phyloP scores from a whole-genome alignment of 2,329 filamentous ascomycete genomes.

The Tetracladium maxilliforme region DNA sequence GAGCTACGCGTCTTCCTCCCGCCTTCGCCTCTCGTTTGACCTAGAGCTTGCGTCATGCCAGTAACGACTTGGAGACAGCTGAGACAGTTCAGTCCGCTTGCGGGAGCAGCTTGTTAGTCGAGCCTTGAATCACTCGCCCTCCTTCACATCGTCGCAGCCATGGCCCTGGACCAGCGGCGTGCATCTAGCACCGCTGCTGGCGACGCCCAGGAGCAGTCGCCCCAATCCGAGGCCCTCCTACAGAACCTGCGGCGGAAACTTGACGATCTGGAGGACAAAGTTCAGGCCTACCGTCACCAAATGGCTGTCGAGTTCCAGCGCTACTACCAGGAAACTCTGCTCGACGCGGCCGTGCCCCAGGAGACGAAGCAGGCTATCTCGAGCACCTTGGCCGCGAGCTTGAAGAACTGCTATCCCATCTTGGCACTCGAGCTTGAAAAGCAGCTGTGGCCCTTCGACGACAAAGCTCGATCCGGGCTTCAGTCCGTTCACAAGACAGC shows the following conservation, averaged over 20 bases:
- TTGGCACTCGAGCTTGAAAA: not conserved
- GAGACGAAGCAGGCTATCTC: slow-evolving; percentile 31
- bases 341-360: slow-evolving; percentile 25
- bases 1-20: too few relatives aligned
- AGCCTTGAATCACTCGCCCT: too few relatives aligned
- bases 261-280: slow-evolving; percentile 38
- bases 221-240: too few relatives aligned
- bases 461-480: not conserved
- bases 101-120: too few relatives aligned
- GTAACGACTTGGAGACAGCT: too few relatives aligned
- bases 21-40: too few relatives aligned
- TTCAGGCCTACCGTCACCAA: slow-evolving; percentile 39
- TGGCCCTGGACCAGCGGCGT: too few relatives aligned
- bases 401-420: slow-evolving; percentile 3
- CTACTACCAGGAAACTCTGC: slow-evolving; percentile 35
- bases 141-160: too few relatives aligned
- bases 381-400: slow-evolving; percentile 19
- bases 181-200: too few relatives aligned
- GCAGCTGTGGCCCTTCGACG: not conserved
- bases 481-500: not conserved
- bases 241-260: slow-evolving; percentile 39
- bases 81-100: too few relatives aligned
- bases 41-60: too few relatives aligned
- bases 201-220: too few relatives aligned
- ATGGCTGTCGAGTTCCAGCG: slow-evolving; percentile 41